Conservation (phyloP, 768 basidiomycete genomes). For the Phaeotremella fagi region DNA sequence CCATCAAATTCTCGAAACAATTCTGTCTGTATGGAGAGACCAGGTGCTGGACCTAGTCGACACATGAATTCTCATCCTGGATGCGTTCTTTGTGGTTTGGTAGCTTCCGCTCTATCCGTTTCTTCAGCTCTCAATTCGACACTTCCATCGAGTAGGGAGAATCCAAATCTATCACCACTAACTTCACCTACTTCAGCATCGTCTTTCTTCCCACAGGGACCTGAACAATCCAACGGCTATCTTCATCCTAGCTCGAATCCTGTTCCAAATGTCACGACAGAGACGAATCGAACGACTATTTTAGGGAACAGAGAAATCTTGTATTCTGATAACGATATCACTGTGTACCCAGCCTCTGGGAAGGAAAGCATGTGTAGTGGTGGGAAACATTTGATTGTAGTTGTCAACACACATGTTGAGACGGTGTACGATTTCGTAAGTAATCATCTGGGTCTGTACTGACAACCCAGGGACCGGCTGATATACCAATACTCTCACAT, state of each 20-base stretch:
- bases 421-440: conserved; percentile 38
- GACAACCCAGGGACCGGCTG: conserved; percentile 26
- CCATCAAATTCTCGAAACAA: too few species aligned
- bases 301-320: conserved; percentile 22
- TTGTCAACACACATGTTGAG: conserved; percentile 35
- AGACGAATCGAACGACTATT: neutral
- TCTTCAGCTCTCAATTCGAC: neutral
- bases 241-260: neutral
- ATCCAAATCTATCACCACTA: neutral
- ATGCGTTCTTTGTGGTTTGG: neutral
- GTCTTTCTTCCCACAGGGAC: neutral
- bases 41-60: neutral
- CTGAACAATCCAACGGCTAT: neutral
- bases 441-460: neutral
- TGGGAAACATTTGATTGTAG: conserved; percentile 33
- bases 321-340: conserved; percentile 29
- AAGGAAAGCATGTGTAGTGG: conserved; percentile 27
- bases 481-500: conserved; percentile 32
- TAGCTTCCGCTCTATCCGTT: neutral
- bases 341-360: conserved; percentile 25
- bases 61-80: neutral
- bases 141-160: neutral
- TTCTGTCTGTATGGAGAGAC: too few species aligned
- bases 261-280: neutral
- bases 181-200: neutral